Base-by-base conservation (phyloP, 1,139 yeast genomes). In the Kodamaea ohmeri region DNA sequence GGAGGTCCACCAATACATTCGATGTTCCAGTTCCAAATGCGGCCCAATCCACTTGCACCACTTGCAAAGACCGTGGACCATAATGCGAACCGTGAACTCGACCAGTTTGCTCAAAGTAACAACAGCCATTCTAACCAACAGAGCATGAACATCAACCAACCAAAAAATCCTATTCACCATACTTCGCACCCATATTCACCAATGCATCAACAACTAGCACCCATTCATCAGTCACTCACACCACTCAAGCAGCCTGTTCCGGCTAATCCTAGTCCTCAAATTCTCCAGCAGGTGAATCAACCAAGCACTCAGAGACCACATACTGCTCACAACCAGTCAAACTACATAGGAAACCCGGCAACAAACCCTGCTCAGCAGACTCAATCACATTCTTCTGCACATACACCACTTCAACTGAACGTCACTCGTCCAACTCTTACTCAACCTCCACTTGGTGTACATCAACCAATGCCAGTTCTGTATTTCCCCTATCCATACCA, bases 1-100 rank as follows among this genome's bases (percentile, higher is more conserved):
- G 42, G 49, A 27, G 44, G 40, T 8, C 40, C 47, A 12, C 49
- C 49, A 18, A 41, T 46, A 22, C 48, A 45, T 34, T 42, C 51
- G 19, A 42, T 47, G 38, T 46, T 46, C 34, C 49, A 29, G 43
- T 46, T 38, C 35, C 37, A 39, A 15, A 31, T 20, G 25, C 18
- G 25, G 7, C 32, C 32, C 25, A 18, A 29, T 7, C 7, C 20
- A n/a, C 6, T 16, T 5, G 21, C 12, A 5, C 21, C 20, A n/a
- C 16, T 4, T 15, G 11, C 6, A 26, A 26, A 26, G 16, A 17
- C 8, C 8, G 14, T 13, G 29, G 6, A 13, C 29, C 12, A 26
- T 9, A 26, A 4, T 6, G 21, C 13, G 15, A 17, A 28, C 21
- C 20, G 12, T 14, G 12, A 28, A 6, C 21, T 16, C 25, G 25